Evolutionary conservation across 2,329 filamentous ascomycete genomes (phyloP).

Genomic region (Diaporthe nobilis): DNA sequence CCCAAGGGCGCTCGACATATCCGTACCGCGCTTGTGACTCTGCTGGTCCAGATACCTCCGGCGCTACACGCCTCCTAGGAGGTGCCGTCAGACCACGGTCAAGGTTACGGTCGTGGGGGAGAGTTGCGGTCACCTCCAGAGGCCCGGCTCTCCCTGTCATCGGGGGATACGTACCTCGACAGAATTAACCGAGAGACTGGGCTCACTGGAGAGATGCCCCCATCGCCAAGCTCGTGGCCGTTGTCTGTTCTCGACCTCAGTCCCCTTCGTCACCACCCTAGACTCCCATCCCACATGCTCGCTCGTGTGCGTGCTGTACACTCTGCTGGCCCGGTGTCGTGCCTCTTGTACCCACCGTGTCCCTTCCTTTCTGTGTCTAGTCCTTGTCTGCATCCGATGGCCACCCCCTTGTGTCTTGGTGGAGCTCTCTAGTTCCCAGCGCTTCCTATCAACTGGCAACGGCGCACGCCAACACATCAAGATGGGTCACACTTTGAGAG

Average conservation of each 20-base stretch:
- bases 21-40: conserved; percentile 42
- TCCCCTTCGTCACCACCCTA: conserved; percentile 31
- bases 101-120: conserved; percentile 29
- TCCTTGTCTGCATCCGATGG: conserved; percentile 42
- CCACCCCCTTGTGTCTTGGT: conserved; percentile 66
- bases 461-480: conserved; percentile 91
- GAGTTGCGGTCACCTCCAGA: conserved; percentile 41
- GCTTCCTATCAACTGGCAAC: conserved; percentile 83
- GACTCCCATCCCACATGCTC: conserved; percentile 38
- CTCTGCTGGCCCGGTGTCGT: conserved; percentile 32
- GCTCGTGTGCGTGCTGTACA: conserved; percentile 38
- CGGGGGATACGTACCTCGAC: conserved; percentile 36
- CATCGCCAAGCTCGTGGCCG: conserved; percentile 40
- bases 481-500: conserved; percentile 79
- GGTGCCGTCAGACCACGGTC: conserved; percentile 39
- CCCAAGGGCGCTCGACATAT: conserved; percentile 35
- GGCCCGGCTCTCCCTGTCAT: conserved; percentile 40
- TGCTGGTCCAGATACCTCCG: conserved; percentile 37
- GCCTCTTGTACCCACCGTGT: conserved; percentile 41
- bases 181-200: conserved; percentile 35
- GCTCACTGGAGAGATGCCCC: conserved; percentile 32
- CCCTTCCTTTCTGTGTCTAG: conserved; percentile 40
- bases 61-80: conserved; percentile 25
- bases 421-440: conserved; percentile 74
- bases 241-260: conserved; percentile 29